Base-by-base conservation (phyloP, 768 basidiomycete genomes). In the Lenzites betulinus region DNA sequence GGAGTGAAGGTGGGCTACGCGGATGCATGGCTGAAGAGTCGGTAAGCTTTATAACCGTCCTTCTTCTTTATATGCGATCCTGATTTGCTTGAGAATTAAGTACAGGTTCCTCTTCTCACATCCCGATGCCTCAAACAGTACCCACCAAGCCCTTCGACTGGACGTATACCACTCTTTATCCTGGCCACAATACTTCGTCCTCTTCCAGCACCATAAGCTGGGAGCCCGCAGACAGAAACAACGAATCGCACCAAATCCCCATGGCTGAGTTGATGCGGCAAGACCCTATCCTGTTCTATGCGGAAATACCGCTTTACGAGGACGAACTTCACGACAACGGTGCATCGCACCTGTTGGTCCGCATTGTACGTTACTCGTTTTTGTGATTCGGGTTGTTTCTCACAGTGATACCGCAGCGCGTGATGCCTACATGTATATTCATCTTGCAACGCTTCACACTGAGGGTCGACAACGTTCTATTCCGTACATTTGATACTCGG, bases 271-370 rank as follows among this genome's bases (percentile, higher is more conserved):
- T 98, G 30, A 89, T 88, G 11, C 84, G 91, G 26, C 92, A 87
- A 58, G 96, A 98, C 74, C 97, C 97, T 16, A 98, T 98, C 66
- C 78, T 98, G n/a, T 99, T 96, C 75, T 98, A 96, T 70, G 93
- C 96, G 7, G 95, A 98, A 67, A 85, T 98, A 1, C 92, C 93
- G 0, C 76, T 98, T 5, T 98, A 92, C 70, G 96, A 99, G 69
- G 95, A 98, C 71, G 97, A 99, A 73, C 79, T 98, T 46, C 95
- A 98, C 69, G 97, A 99, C 70, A 98, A 98, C 69, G 97, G 97
- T 0, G 86, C 92, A 7, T 95, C 95, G 1, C 83, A 86, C 30
- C 73, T 94, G 1, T 81, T 93, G 26, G 89, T 94, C 47, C 81
- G 95, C 67, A 93, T 98, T 59, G 95, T 82, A 22, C 38, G 43